Evolutionary conservation across 2,329 filamentous ascomycete species (phyloP), one percentile per base, ranked within the genome.

Genomic region (Anthostomella pinea): DNA sequence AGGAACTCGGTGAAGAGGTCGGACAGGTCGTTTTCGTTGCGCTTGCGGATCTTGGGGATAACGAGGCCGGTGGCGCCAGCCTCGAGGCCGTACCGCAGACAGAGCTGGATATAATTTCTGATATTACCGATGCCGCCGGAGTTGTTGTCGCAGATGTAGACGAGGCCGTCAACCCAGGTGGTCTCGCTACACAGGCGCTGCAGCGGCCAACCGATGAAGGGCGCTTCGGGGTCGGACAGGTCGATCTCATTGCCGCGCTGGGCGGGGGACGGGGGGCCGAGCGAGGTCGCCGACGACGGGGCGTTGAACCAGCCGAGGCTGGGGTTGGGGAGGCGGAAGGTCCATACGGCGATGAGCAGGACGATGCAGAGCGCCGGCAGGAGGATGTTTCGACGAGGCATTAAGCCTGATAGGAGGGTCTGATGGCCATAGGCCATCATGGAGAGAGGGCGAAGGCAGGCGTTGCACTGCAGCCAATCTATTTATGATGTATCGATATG

Each of bases 121-220:
- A 73, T 71, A 39, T 73, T 73, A 14, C 70, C 69, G 30, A 73
- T 66, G 17, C 70, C 70, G 3, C 70, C 70, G 3, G 68, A 68
- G 48, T 73, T 73, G 52, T 72, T 71, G 51, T 70, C 69, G 57
- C 70, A 74, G 14, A 68, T 53, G 38, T 66, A 73, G 8, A 70
- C 57, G 17, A 73, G 46, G 2, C 68, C 68, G 0, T 65, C 59
- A 1, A 59, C 58, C 61, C 62, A 69, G 1, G 39, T 49, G 2
- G 66, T 58, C 43, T 72, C 68, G 15, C 62, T 56, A 54, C 70
- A 72, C 5, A 67, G 58, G 6, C 69, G 53, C 23, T 59, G 57
- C 30, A 72, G 48, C 6, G 70, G 69, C 68, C 70, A 69, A 23
- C 63, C 54, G 49, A 71, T 52, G 49, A 72, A 72, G 9, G 65